Evolutionary conservation across 139 green algal species (phyloP).

Genomic region (Zygnema cylindricum): DNA sequence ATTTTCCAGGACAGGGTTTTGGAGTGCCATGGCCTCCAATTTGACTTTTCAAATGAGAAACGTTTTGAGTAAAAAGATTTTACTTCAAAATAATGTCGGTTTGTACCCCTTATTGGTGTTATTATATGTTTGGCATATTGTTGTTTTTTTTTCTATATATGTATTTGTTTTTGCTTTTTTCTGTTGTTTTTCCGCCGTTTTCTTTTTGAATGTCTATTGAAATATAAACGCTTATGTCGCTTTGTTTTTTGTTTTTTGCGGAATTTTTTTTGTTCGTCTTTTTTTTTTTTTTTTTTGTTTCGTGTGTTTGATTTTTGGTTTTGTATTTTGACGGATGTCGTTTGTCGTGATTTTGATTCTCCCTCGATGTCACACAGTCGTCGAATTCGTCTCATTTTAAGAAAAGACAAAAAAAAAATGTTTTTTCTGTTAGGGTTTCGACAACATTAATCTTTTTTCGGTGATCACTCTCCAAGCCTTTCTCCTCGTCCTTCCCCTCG

Average conservation of each 20-base stretch:
- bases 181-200: neutral
- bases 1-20: slow-evolving; percentile 76
- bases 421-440: slow-evolving; percentile 62
- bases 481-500: slow-evolving; percentile 37
- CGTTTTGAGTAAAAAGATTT: slow-evolving; percentile 96
- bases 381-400: too few species aligned
- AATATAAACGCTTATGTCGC: too few species aligned
- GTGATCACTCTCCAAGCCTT: slow-evolving; percentile 58
- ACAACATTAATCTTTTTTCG: slow-evolving; percentile 89
- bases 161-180: too few species aligned
- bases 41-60: slow-evolving; percentile 95
- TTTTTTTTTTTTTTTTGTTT: neutral
- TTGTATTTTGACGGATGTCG: neutral
- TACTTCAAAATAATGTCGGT: slow-evolving; percentile 70
- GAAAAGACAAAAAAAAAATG: slow-evolving; percentile 1
- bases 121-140: too few species aligned
- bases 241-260: neutral
- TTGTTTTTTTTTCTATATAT: neutral
- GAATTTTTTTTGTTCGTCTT: neutral
- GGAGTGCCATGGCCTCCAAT: slow-evolving; percentile 89
- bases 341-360: too few species aligned
- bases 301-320: too few species aligned
- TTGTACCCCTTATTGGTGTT: neutral
- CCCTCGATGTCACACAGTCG: too few species aligned
- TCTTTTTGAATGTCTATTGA: neutral